Evolutionary conservation across 2,329 filamentous ascomycete genomes (phyloP).

Genomic region (Xylaria multiplex): DNA sequence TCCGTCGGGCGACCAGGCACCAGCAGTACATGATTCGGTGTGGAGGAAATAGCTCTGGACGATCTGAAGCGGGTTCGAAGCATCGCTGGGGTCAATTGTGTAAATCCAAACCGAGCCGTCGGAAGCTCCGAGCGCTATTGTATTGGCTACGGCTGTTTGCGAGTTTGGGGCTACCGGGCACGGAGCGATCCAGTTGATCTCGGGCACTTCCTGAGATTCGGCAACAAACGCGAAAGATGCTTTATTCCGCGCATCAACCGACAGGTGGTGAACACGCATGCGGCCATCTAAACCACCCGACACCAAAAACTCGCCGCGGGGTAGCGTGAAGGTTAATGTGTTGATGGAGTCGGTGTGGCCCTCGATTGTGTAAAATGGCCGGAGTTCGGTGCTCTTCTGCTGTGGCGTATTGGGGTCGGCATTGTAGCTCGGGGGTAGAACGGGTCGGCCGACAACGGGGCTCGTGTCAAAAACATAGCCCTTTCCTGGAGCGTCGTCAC

Average conservation of each 20-base stretch:
- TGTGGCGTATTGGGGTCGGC: slow-evolving; percentile 69
- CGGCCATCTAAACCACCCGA: slow-evolving; percentile 89
- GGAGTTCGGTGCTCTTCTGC: slow-evolving; percentile 64
- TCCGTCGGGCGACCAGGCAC: slow-evolving; percentile 89
- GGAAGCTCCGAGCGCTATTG: slow-evolving; percentile 84
- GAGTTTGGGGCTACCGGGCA: slow-evolving; percentile 74
- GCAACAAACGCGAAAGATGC: slow-evolving; percentile 71
- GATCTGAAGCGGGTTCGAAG: slow-evolving; percentile 74
- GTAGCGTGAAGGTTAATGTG: slow-evolving; percentile 83
- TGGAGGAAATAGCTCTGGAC: slow-evolving; percentile 94
- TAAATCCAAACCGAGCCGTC: slow-evolving; percentile 98
- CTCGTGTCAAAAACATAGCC: slow-evolving; percentile 86
- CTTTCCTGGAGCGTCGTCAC: slow-evolving; percentile 73
- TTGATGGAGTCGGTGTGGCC: slow-evolving; percentile 94
- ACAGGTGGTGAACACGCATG: slow-evolving; percentile 74
- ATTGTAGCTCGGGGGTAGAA: slow-evolving; percentile 81
- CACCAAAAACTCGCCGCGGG: slow-evolving; percentile 83
- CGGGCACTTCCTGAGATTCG: slow-evolving; percentile 88
- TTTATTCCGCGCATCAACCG: slow-evolving; percentile 58
- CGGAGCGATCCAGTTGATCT: slow-evolving; percentile 88
- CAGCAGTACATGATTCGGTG: slow-evolving; percentile 85
- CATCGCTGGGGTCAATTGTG: slow-evolving; percentile 75
- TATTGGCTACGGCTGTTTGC: slow-evolving; percentile 65
- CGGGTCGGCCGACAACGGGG: slow-evolving; percentile 69
- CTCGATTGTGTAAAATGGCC: slow-evolving; percentile 78